phyloP scores from a whole-genome alignment of 2,329 filamentous ascomycete species.

The Mycosphaerelloides madeirae region DNA sequence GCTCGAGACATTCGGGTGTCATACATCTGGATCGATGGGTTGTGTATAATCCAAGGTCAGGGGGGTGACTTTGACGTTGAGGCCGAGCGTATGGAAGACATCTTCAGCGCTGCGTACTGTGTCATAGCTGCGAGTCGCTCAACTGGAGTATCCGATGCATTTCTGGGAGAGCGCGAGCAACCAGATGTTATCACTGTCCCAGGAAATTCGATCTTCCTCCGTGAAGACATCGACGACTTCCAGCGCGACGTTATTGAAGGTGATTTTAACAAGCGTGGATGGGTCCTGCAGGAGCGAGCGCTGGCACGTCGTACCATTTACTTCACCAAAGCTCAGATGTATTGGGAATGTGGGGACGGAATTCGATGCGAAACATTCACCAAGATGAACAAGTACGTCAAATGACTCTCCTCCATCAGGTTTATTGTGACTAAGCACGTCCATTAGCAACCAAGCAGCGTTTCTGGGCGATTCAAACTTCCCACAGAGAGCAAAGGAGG shows the following conservation, averaged over 20 bases:
- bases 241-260: slow-evolving; percentile 3
- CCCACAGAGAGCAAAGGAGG: no score
- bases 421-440: no score
- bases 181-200: not conserved
- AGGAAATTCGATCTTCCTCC: not conserved
- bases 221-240: slow-evolving; percentile 2
- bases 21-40: no score
- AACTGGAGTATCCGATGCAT: not conserved
- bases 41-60: no score
- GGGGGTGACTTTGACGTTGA: no score
- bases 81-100: no score
- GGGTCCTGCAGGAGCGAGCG: slow-evolving; percentile 5
- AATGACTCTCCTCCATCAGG: no score
- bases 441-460: no score
- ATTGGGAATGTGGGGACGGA: slow-evolving; percentile 3
- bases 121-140: slow-evolving; percentile 1
- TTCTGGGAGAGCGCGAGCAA: not conserved
- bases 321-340: slow-evolving; percentile 1
- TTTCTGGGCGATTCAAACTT: no score
- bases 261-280: slow-evolving; percentile 3
- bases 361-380: no score
- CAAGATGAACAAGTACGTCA: no score
- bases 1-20: no score
- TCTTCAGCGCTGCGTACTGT: slow-evolving; percentile 2
- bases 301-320: slow-evolving; percentile 5